Conservation (phyloP, 2,329 filamentous ascomycete genomes). For the Talaromyces rugulosus region DNA sequence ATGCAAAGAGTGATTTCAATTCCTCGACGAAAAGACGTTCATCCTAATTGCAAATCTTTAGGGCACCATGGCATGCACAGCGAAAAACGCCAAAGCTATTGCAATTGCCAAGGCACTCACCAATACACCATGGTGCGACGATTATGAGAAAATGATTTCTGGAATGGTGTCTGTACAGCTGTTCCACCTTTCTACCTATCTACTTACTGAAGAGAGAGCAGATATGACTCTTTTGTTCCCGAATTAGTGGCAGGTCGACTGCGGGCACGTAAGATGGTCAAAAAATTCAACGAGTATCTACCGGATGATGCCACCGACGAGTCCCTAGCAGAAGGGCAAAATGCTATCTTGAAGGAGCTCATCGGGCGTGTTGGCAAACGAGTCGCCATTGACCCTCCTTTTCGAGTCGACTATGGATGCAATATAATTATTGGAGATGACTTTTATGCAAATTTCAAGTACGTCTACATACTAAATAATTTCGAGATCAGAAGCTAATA, state of each 20-base stretch:
- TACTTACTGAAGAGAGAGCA: neutral
- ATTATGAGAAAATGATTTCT: conserved; percentile 10
- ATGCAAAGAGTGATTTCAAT: neutral
- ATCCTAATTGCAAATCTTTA: neutral
- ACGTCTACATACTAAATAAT: neutral
- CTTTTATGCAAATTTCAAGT: conserved; percentile 20
- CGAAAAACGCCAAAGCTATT: neutral
- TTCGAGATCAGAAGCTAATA: neutral
- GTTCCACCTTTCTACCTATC: neutral
- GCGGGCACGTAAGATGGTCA: conserved; percentile 6
- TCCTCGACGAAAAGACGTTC: neutral
- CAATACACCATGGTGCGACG: conserved; percentile 6
- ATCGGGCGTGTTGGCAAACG: conserved; percentile 13
- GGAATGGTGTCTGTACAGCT: conserved; percentile 4
- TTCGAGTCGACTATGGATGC: conserved; percentile 21
- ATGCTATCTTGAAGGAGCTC: conserved; percentile 10
- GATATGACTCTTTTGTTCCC: conserved; percentile 7
- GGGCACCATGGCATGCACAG: conserved; percentile 2
- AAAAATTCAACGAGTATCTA: conserved; percentile 8
- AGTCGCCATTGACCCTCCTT: conserved; percentile 17
- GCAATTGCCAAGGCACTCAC: conserved; percentile 1
- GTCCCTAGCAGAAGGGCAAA: neutral
- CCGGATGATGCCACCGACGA: conserved; percentile 7
- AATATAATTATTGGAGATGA: conserved; percentile 17
- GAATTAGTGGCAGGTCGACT: conserved; percentile 7